Base-by-base conservation (phyloP, 2,329 filamentous ascomycete genomes). In the Hortaea sp. region DNA sequence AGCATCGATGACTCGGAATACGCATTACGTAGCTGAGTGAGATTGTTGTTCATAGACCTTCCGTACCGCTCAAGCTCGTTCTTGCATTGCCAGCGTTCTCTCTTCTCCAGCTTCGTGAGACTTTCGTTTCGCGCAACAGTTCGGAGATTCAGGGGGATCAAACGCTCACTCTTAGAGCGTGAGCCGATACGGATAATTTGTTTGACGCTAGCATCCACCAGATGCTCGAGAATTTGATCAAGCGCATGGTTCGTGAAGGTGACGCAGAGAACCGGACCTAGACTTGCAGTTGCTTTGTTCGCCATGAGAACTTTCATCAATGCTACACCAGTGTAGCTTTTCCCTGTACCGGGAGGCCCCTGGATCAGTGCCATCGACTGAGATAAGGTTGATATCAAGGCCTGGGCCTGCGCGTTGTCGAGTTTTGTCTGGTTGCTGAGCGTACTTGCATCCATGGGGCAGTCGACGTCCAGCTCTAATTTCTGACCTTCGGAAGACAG, bases 261-360 rank as follows among this genome's bases (percentile, higher is more conserved):
- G 0, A 73, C 61, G 0, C 88, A 75, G 0, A 89, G 66, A 0
- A 88, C 74, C 0, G 72, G 73, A 0, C 72, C 71, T 12, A 39
- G 37, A 60, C 75, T 29, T 75, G 66, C 0, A 53, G 20, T 12
- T 39, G 37, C 0, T 75, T 39, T 78, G 5, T 69, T 55, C 1
- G 75, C 58, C 13, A 79, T 63, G 0, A 88, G 57, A 0, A 70
- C 61, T 44, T 80, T 79, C 0, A 77, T 74, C 1, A 82, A 66
- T 1, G 84, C 64, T 0, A 82, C 78, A 0, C 85, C 85, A 2
- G 86, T 74, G 50, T 85, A 85, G 0, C 82, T 86, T 53, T 89
- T 89, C 1, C 85, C 85, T 0, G 83, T 88, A 0, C 79, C 83
- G 53, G 84, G 85, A 1, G 85, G 85, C 0, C 84, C 84, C 66